phyloP scores from a whole-genome alignment of 768 basidiomycete genomes.

The Calocera cornea region DNA sequence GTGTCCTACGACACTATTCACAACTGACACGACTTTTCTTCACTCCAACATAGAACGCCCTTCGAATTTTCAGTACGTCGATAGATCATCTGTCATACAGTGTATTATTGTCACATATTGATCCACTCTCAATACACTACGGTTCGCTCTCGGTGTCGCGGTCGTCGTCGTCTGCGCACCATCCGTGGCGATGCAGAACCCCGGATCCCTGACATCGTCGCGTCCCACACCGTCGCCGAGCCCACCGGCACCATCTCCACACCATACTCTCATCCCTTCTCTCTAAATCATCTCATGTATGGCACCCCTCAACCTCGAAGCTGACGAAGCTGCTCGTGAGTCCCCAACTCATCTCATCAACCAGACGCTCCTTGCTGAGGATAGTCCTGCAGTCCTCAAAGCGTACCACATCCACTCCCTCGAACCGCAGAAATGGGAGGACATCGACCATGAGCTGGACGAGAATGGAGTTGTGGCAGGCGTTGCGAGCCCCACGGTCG shows the following conservation, averaged over 20 bases:
- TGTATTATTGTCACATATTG: no score
- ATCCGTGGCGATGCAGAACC: neutral
- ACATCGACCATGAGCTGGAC: conserved; percentile 71
- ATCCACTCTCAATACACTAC: no score
- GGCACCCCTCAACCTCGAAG: conserved; percentile 51
- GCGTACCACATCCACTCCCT: conserved; percentile 72
- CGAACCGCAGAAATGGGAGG: conserved; percentile 84
- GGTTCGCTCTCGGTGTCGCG: no score
- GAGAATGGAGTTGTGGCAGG: conserved; percentile 54
- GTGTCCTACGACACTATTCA: no score
- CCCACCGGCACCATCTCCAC: no score
- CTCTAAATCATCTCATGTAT: conserved; percentile 26
- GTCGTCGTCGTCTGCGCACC: neutral
- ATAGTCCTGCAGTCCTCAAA: conserved; percentile 43
- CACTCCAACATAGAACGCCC: no score
- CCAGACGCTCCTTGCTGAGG: neutral
- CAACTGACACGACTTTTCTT: no score
- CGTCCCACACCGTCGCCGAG: neutral
- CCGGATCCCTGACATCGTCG: neutral
- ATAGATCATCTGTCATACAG: no score
- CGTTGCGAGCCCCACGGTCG: conserved; percentile 40
- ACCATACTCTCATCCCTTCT: no score
- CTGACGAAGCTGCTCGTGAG: conserved; percentile 53
- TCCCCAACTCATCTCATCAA: neutral
- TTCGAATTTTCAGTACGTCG: no score